These are phyloP conservation scores for Berberis thunbergii DNA, from an alignment of 164 flowering plant genomes.

Conservation along the genomic window DNA sequence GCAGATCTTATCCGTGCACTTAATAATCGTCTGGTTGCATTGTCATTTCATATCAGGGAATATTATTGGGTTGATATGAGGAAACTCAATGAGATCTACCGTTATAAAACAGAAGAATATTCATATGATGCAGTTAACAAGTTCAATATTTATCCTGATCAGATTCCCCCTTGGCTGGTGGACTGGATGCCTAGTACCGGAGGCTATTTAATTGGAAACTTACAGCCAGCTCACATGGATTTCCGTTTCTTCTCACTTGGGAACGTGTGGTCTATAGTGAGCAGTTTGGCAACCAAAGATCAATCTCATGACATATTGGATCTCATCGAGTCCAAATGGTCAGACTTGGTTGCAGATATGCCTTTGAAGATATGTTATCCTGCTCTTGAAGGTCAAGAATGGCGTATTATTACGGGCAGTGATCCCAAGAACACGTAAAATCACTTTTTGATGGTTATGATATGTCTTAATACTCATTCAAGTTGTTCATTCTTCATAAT, in stretches of 20 bases:
- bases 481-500: not conserved
- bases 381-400: constrained; percentile 78
- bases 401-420: constrained; percentile 22
- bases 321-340: constrained; percentile 79
- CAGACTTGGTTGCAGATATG: constrained; percentile 73
- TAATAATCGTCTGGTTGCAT: constrained; percentile 67
- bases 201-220: constrained; percentile 82
- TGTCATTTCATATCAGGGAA: constrained; percentile 48
- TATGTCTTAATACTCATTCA: not conserved
- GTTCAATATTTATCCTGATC: constrained; percentile 36
- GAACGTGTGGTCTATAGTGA: constrained; percentile 69
- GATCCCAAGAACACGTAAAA: constrained; percentile 91
- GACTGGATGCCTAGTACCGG: constrained; percentile 79
- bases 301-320: constrained; percentile 87
- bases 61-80: no score
- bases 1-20: constrained; percentile 68
- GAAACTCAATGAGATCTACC: constrained; percentile 62
- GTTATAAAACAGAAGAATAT: constrained; percentile 89
- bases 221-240: constrained; percentile 95
- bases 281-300: constrained; percentile 62
- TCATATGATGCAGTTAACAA: constrained; percentile 91
- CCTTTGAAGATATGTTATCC: constrained; percentile 89
- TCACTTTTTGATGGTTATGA: constrained; percentile 6
- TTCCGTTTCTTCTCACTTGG: constrained; percentile 91
- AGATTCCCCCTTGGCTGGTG: constrained; percentile 61